phyloP scores from a whole-genome alignment of 176 grass and related monocot genomes.

The Poa annua region DNA sequence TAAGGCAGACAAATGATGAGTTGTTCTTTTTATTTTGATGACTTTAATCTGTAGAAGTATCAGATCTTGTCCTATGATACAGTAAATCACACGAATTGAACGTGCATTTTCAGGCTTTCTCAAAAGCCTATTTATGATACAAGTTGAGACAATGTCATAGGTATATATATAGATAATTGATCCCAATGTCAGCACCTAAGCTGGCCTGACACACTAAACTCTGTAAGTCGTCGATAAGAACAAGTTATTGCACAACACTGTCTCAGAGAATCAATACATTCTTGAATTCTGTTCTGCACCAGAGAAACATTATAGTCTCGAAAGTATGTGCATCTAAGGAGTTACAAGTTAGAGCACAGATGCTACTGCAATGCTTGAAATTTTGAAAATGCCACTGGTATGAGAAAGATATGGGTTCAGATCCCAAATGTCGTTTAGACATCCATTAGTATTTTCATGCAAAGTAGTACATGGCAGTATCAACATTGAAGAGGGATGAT shows the following conservation, averaged over 20 bases:
- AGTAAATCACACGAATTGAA: background rate
- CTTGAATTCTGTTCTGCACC: background rate
- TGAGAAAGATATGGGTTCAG: background rate
- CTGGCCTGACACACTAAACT: background rate
- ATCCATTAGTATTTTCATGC: background rate
- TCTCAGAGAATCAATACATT: background rate
- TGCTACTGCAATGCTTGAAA: background rate
- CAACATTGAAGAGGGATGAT: background rate
- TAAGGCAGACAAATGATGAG: background rate
- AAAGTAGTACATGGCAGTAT: background rate
- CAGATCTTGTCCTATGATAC: background rate
- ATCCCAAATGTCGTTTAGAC: background rate
- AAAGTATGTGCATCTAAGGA: background rate
- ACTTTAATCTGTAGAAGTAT: background rate
- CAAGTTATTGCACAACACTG: background rate
- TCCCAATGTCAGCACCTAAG: background rate
- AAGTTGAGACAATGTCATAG: background rate
- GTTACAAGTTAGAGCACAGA: background rate
- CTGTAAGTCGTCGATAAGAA: background rate
- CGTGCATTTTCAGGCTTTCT: background rate
- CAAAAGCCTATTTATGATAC: background rate
- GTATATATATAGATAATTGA: background rate
- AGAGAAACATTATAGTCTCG: background rate
- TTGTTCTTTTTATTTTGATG: background rate
- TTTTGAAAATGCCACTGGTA: background rate